Evolutionary conservation across 768 basidiomycete species (phyloP), one percentile per base, ranked within the genome.

Genomic region (Suillus luteus): DNA sequence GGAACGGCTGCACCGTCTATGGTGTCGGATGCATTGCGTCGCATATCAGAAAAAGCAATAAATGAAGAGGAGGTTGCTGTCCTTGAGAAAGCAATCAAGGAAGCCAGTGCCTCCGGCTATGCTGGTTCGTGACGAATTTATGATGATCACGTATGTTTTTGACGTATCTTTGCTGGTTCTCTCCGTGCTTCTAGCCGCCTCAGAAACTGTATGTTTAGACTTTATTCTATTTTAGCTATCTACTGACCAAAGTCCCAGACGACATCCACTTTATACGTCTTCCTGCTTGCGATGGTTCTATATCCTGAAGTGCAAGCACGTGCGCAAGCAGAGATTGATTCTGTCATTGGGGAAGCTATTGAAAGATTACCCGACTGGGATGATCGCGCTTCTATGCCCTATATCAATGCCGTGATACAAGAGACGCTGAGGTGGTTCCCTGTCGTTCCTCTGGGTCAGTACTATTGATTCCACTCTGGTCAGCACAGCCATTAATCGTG

Each of bases 391-490:
- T 67, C 63, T 46, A 65, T 76, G 37, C 71, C 67, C 19, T 72
- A 64, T 57, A 33, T 74, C 14, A 65, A 69, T 19, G 69, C 66
- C 6, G 22, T 74, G 2, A 43, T 72, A 46, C 67, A 67, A 37
- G 74, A 68, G 65, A 67, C 70, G 24, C 65, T 68, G 63, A 69
- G 72, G 49, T 74, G 74, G 69, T 61, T 74, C 33, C 69, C 70
- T 6, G 46, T 52, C 3, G 62, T 17, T 14, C 67, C 65, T 27
- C 59, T 67, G 9, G 65, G 70, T 65, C 54, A 63, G 63, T 41
- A 44, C 11, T 27, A 35, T 7, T 17, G n/a, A 22, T 33, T n/a
- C 8, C 46, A 15, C 14, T 0, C 14, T n/a, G 17, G 43, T 60
- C 48, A 55, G 43, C 58, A 64, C 10, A 4, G 31, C 33, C 2